Base-by-base conservation (phyloP, 306 rosid species). In the Cucurbita pepo region DNA sequence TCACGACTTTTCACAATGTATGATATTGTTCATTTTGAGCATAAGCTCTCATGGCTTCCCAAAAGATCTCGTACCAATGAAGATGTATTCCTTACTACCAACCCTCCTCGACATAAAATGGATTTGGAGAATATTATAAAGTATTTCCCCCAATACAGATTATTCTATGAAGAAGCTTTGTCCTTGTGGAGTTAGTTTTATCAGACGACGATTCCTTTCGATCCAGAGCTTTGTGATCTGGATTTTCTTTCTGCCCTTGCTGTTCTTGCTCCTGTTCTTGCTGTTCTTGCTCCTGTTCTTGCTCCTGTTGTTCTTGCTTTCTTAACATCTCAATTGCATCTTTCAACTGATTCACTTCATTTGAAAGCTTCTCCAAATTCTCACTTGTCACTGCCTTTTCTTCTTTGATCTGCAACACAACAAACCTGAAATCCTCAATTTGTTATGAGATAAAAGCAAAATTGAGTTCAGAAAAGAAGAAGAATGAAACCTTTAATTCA, bases 101-200 rank as follows among this genome's bases (percentile, higher is more conserved):
- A n/a, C n/a, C n/a, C n/a, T n/a, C n/a, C n/a, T n/a, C n/a, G 22
- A 21, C 22, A 21, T 21, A 21, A 21, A 21, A 21, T 21, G 22
- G 22, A 16, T 52, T 15, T 16, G 21, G 16, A 52, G 11, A 43
- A 43, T 30, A 0, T 30, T 2, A 30, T 30, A 0, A 30, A 30
- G 34, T 30, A 30, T 30, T 84, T 70, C 55, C 86, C 77, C 87
- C 86, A 71, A 80, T 85, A 91, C 92, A 86, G 69, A 78, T 79
- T 55, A 90, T 59, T 83, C 77, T 82, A 14, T 47, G 76, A 54
- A 87, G 77, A 56, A 90, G 79, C 78, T 69, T 92, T 51, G 53
- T 73, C 79, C 84, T 82, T 75, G 75, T 83, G 4, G 70, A 76
- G 69, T 15, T 50, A 55, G 72, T 66, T 50, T 62, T 69, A 34